A percentile compares a stretch with the other conserved stretches of the same genome.
These are phyloP conservation scores for Stemphylium vesicarium DNA, from an alignment of 2,329 filamentous ascomycete species.

Conservation along the genomic window DNA sequence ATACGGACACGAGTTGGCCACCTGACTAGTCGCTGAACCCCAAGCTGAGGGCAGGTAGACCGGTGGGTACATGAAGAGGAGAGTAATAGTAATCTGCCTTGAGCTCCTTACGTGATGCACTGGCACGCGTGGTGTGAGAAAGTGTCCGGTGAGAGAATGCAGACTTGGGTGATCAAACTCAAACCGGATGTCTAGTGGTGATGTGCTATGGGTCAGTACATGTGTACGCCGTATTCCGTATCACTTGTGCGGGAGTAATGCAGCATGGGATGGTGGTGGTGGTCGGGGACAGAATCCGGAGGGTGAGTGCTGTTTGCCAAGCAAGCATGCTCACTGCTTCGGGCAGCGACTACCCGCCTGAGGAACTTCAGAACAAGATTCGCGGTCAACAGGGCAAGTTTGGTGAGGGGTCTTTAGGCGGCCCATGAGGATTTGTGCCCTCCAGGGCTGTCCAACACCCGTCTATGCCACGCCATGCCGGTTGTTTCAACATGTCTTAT, in stretches of 20 bases:
- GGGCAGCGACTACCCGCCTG: conserved; percentile 4
- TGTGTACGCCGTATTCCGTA: neutral
- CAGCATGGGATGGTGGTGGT: neutral
- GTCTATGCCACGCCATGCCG: too few species aligned
- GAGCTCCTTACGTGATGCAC: conserved; percentile 5
- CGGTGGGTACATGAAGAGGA: neutral
- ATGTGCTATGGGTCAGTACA: neutral
- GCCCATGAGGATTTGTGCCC: neutral
- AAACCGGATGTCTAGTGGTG: neutral
- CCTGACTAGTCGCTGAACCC: conserved; percentile 20
- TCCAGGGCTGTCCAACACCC: too few species aligned
- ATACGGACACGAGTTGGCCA: conserved; percentile 23
- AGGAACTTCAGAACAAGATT: neutral
- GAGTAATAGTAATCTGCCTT: conserved; percentile 9
- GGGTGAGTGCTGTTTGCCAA: conserved; percentile 9
- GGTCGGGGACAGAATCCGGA: neutral
- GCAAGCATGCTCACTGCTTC: conserved; percentile 1
- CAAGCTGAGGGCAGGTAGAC: conserved; percentile 14
- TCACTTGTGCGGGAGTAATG: neutral
- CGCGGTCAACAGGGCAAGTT: neutral
- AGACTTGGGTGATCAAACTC: conserved; percentile 4
- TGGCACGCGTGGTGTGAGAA: neutral
- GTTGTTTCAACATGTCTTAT: conserved; percentile 17
- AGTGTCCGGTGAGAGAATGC: conserved; percentile 15
- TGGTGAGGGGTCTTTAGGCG: neutral